Percentiles rank a stretch among this genome's conserved stretches.
phyloP scores from a whole-genome alignment of 2,329 filamentous ascomycete species.

The Clonostachys rhizophaga region DNA sequence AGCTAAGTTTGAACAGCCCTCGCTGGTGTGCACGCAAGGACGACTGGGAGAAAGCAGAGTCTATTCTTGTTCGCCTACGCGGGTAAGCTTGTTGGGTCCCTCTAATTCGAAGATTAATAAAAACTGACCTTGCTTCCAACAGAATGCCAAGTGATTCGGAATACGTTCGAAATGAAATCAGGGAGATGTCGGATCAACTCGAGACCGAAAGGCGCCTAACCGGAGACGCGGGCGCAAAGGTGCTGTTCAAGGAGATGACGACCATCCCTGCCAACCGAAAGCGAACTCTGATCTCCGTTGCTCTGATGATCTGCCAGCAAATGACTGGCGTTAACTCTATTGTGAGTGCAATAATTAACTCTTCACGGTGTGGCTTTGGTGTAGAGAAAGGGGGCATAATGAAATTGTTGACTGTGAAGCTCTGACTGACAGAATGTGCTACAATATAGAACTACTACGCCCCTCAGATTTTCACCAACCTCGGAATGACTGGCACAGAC shows the following conservation, averaged over 20 bases:
- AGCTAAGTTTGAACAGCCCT: slow-evolving; percentile 36
- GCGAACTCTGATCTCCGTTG: slow-evolving; percentile 57
- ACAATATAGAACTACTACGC: slow-evolving; percentile 55
- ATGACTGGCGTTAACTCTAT: slow-evolving; percentile 60
- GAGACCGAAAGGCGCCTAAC: slow-evolving; percentile 55
- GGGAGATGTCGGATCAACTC: slow-evolving; percentile 57
- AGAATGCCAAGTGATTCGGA: slow-evolving; percentile 47
- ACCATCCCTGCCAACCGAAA: slow-evolving; percentile 56
- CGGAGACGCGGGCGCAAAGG: slow-evolving; percentile 46
- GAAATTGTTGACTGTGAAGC: neutral
- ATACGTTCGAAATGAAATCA: slow-evolving; percentile 54
- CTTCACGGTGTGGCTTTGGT: neutral
- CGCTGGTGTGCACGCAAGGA: slow-evolving; percentile 65
- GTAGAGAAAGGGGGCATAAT: neutral
- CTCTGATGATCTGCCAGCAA: slow-evolving; percentile 63
- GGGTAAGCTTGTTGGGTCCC: slow-evolving; percentile 13
- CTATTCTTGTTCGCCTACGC: slow-evolving; percentile 47
- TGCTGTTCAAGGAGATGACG: slow-evolving; percentile 62
- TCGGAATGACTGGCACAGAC: slow-evolving; percentile 53
- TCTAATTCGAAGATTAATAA: neutral
- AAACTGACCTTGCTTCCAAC: neutral
- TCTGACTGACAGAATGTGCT: no score
- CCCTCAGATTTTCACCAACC: slow-evolving; percentile 62
- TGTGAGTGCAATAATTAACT: slow-evolving; percentile 9
- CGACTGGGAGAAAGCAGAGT: slow-evolving; percentile 59